Conservation (phyloP, 306 rosid genomes). For the Rubus parviflorus region DNA sequence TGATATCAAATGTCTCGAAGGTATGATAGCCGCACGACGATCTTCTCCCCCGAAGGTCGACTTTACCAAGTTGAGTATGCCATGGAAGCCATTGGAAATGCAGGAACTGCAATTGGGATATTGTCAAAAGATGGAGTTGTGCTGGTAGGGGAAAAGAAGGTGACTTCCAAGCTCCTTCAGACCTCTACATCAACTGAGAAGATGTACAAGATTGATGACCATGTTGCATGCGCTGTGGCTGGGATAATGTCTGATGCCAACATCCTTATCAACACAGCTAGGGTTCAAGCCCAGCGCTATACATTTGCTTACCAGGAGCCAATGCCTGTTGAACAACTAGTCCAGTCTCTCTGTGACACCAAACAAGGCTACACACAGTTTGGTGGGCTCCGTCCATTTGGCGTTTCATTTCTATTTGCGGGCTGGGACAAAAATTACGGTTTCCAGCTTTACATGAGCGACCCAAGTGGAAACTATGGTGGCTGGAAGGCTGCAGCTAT, state of each 20-base stretch:
- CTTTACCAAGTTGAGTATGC: constrained; percentile 48
- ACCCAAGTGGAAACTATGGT: constrained; percentile 49
- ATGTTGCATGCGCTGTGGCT: constrained; percentile 47
- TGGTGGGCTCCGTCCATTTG: constrained; percentile 50
- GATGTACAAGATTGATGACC: constrained; percentile 48
- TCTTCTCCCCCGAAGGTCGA: constrained; percentile 48
- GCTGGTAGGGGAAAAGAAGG: constrained; percentile 43
- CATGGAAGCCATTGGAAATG: constrained; percentile 50
- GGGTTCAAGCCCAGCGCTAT: constrained; percentile 46
- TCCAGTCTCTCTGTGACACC: constrained; percentile 45
- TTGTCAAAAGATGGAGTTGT: constrained; percentile 46
- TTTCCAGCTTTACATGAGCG: constrained; percentile 49
- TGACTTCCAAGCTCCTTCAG: constrained; percentile 45
- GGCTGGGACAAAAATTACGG: constrained; percentile 49
- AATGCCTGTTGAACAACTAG: constrained; percentile 49
- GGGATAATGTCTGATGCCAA: constrained; percentile 51
- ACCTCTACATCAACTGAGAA: constrained; percentile 46
- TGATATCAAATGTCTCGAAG: constrained; percentile 42
- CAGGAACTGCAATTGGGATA: constrained; percentile 46
- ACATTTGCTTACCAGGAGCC: constrained; percentile 45
- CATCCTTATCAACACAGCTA: constrained; percentile 44
- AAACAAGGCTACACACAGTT: constrained; percentile 47
- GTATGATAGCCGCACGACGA: constrained; percentile 42
- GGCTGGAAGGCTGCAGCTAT: constrained; percentile 53
- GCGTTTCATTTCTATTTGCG: constrained; percentile 45